Evolutionary conservation across 2,329 filamentous ascomycete genomes (phyloP), one percentile per base, ranked within the genome.

Genomic region (Trichoderma citrinoviride): DNA sequence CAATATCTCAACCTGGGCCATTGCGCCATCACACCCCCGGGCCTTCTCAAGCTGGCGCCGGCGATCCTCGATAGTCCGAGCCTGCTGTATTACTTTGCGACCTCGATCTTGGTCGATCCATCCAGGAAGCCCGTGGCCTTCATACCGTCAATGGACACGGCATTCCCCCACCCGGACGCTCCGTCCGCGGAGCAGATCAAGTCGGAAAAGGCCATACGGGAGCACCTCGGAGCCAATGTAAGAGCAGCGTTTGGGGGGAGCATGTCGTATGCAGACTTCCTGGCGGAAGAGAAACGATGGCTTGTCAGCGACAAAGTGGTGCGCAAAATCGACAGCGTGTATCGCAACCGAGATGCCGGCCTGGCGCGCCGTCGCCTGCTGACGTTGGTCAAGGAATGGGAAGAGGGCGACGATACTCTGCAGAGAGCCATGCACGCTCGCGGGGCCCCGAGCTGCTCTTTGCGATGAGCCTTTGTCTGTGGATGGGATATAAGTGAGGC

Each of bases 281-380:
- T 75, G 61, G 71, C 72, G 40, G 73, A 77, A 49, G 77, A 79
- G 67, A 74, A 73, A 53, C 73, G 78, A 29, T 81, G 77, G 75
- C 70, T 81, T 8, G 68, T 76, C 47, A 79, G 73, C 64, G 76
- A 81, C 68, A 73, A 71, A 7, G 78, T 79, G 62, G 77, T 81
- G 19, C 72, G 78, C 46, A 77, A 79, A 65, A 79, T 80, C 54
- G 78, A 80, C 67, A 79, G 77, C 17, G 78, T 79, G 41, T 81
- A 80, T 64, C 76, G 78, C 14, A 80, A 79, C 60, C 72, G 77
- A 10, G 77, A 81, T 63, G 75, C 75, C 12, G 76, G 75, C 5
- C 68, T 74, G 55, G 76, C 76, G 7, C 71, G 77, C n/a, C 71
- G 76, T 1, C 73, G 73, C 17, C 65, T 77, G 41, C 67, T 76